A percentile compares a stretch with the other conserved stretches of the same genome.
These are phyloP conservation scores for Tetradesmus lagerheimii DNA, from an alignment of 139 green algal species.

Conservation along the genomic window DNA sequence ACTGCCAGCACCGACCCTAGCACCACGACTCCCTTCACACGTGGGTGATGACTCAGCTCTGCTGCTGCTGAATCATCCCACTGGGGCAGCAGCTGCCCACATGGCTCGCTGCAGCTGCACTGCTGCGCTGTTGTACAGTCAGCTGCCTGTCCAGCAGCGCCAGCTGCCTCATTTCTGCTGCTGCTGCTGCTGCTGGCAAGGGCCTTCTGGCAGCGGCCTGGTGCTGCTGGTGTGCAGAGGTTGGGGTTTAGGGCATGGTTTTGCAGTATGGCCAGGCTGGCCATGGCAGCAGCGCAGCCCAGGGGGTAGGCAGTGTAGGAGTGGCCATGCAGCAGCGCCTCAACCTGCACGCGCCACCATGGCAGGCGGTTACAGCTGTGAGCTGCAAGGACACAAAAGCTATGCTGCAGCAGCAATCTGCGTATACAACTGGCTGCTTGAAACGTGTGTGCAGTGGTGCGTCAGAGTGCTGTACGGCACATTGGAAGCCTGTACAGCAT, in stretches of 20 bases:
- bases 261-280: conserved; percentile 75
- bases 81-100: conserved; percentile 72
- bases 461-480: too few species aligned
- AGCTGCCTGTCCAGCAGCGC: not conserved
- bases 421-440: not conserved
- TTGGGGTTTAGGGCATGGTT: conserved; percentile 84
- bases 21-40: conserved; percentile 69
- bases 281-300: conserved; percentile 84
- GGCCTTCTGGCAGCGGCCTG: conserved; percentile 38
- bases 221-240: conserved; percentile 58
- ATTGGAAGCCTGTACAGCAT: too few species aligned
- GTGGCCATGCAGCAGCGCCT: conserved; percentile 98
- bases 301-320: conserved; percentile 96
- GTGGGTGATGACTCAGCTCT: conserved; percentile 70
- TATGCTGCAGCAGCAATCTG: too few species aligned
- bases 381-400: too few species aligned
- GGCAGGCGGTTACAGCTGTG: not conserved
- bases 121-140: not conserved
- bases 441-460: not conserved
- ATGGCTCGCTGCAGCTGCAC: conserved; percentile 51
- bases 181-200: not conserved
- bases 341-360: not conserved
- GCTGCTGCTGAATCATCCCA: conserved; percentile 73
- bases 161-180: conserved; percentile 8
- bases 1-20: conserved; percentile 91